A percentile compares a stretch with the other conserved stretches of the same genome.
These are phyloP conservation scores for Elaeis guineensis DNA, from an alignment of 176 grass and related monocot genomes.

Conservation along the genomic window DNA sequence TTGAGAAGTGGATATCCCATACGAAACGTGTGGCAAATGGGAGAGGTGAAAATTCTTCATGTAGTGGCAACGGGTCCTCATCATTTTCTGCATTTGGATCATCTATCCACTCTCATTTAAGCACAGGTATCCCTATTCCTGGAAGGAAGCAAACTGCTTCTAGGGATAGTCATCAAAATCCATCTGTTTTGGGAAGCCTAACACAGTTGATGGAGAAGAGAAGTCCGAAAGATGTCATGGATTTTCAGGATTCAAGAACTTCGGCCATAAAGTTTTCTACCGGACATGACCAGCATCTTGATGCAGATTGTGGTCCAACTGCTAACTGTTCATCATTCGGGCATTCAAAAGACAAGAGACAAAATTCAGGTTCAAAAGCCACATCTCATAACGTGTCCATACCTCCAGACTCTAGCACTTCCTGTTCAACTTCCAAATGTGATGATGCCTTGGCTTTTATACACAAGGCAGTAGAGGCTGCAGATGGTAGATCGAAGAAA, in stretches of 20 bases:
- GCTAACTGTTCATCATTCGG: neutral
- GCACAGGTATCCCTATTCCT: conserved; percentile 39
- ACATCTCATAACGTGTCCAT: conserved; percentile 16
- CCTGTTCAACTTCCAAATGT: conserved; percentile 14
- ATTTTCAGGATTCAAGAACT: conserved; percentile 33
- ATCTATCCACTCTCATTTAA: conserved; percentile 35
- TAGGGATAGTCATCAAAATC: conserved; percentile 22
- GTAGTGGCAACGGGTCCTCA: conserved; percentile 28
- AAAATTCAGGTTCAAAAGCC: no score
- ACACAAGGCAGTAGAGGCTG: conserved; percentile 25
- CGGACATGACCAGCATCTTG: conserved; percentile 22
- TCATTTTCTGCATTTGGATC: conserved; percentile 28
- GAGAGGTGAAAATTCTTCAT: conserved; percentile 33
- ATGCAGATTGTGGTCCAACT: conserved; percentile 14
- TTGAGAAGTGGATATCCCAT: conserved; percentile 63
- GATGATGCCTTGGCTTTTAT: neutral
- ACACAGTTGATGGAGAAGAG: conserved; percentile 19
- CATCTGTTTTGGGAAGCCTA: conserved; percentile 23
- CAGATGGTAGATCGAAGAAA: conserved; percentile 30
- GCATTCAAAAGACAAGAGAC: no score
- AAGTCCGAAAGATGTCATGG: conserved; percentile 17
- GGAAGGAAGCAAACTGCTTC: conserved; percentile 38
- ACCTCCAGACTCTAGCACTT: conserved; percentile 8
- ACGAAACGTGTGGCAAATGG: conserved; percentile 34
- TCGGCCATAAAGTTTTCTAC: conserved; percentile 32